phyloP scores from a whole-genome alignment of 345 rosid genomes.

The Arabidopsis thaliana region TAIR10.1 NC_003076.8:6316001-6316500 shows the following conservation, averaged over 20 bases:
- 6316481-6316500: too few relatives aligned
- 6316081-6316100: background rate
- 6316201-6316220: background rate
- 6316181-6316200: background rate
- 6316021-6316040: background rate
- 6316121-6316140: background rate
- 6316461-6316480: too few relatives aligned
- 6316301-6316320: constrained; percentile 41
- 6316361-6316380: constrained; percentile 4
- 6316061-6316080: background rate
- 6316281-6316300: constrained; percentile 35
- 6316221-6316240: background rate
- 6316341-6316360: constrained; percentile 31
- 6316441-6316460: too few relatives aligned
- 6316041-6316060: background rate
- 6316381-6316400: background rate
- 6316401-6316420: background rate
- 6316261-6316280: constrained; percentile 27
- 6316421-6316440: background rate
- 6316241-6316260: constrained; percentile 5
- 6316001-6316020: background rate
- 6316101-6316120: background rate
- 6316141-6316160: constrained; percentile 6
- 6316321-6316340: constrained; percentile 30
- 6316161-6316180: background rate